Base-by-base conservation (phyloP, 805 yeast genomes). In the Yarrowia divulgata region DNA sequence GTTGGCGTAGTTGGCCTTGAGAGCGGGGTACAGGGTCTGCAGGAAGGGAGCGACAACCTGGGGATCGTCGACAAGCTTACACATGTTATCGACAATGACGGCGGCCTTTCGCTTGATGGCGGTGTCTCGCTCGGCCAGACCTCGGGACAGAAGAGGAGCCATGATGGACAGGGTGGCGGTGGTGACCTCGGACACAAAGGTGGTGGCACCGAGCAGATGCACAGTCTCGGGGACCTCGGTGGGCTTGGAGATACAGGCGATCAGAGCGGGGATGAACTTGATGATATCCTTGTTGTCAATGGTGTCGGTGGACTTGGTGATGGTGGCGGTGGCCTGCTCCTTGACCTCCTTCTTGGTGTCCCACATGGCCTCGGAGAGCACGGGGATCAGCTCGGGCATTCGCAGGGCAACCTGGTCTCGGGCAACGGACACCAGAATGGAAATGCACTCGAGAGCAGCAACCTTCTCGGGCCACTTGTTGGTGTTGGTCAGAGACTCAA, bases 1-100 rank as follows among this genome's bases (percentile, higher is more conserved):
- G 86, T 91, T 92, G 80, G 90, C 84, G 85, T 89, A 88, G 91
- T 95, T 95, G 81, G 88, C 82, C 89, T 91, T 91, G 84, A 95
- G 87, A 79, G 97, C 91, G 81, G 99, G 99, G 87, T 92, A 90
- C 79, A 95, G 88, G 81, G 90, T 90, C 84, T 86, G 85, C 90
- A 95, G 85, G 91, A 95, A 95, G 76, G 99, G 99, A 87, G 98
- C 99, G 84, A 95, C 97, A 81, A 95, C 96, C 86, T 95, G 98
- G 77, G 99, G 99, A 82, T 95, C 99, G 82, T 95, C 99, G 86
- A 95, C 99, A 84, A 95, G 91, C 85, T 95, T 95, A 91, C 99
- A 95, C 99, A 95, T 95, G 97, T 95, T 95, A 84, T 95, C 99
- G 79, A 94, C 90, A 84, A 95, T 95, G 81, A 95, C 99, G 77